phyloP scores from a whole-genome alignment of 306 rosid species.

The Prunus davidiana region DNA sequence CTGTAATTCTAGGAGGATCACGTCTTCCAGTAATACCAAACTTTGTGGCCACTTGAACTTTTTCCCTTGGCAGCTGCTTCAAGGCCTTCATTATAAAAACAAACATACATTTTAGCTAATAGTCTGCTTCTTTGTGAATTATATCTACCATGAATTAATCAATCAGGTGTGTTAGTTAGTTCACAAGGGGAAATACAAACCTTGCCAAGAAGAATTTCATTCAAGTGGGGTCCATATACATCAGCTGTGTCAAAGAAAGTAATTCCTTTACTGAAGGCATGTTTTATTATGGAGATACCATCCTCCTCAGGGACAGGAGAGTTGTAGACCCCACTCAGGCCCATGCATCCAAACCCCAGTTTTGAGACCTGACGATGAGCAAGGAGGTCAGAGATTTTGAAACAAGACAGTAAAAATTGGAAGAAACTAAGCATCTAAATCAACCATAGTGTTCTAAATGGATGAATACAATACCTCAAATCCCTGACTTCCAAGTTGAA shows the following conservation, averaged over 20 bases:
- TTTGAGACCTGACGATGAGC: conserved; percentile 34
- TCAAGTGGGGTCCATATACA: conserved; percentile 24
- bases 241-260: conserved; percentile 44
- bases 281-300: conserved; percentile 22
- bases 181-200: not conserved
- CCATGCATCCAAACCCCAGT: conserved; percentile 47
- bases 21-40: conserved; percentile 48
- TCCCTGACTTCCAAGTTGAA: conserved; percentile 47
- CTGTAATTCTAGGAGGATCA: conserved; percentile 12
- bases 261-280: conserved; percentile 36
- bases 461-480: conserved; percentile 30
- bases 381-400: not conserved
- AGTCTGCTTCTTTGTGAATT: not conserved
- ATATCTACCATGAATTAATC: not conserved
- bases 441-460: not conserved
- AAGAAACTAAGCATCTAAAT: not conserved
- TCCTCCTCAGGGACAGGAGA: conserved; percentile 29
- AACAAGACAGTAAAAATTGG: not conserved
- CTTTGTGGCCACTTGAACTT: conserved; percentile 67
- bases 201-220: conserved; percentile 44
- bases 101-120: not conserved
- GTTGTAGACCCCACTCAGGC: conserved; percentile 30
- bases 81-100: conserved; percentile 38
- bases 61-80: conserved; percentile 66
- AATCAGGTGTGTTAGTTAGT: not conserved